Evolutionary conservation across 2,329 filamentous ascomycete genomes (phyloP), one percentile per base, ranked within the genome.

Genomic region (Plectosphaerella plurivora): DNA sequence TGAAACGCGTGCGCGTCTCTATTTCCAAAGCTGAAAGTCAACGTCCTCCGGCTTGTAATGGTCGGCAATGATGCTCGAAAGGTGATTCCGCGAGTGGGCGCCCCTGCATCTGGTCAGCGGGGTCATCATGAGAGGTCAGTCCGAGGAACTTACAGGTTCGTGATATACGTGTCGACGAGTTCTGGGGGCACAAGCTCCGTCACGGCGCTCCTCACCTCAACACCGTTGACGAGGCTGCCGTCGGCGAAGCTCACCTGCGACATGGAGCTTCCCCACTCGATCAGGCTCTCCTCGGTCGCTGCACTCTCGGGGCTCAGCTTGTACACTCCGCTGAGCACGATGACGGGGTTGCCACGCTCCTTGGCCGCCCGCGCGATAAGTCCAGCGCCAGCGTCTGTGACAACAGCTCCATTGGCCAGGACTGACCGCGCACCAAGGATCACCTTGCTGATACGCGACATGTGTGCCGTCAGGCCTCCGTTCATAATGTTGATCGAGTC

Each of bases 371-470:
- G 86, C 5, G 92, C 91, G 58, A 97, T 88, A 41, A 89, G 84
- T 18, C 84, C 84, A 10, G 89, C 88, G n/a, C 94, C 94, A 5
- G 88, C 85, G 41, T 91, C 87, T 16, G 91, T 88, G 25, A 97
- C 80, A 24, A 96, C 82, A 7, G 89, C 89, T 49, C 94, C 94
- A 62, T 96, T 94, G 48, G 90, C 89, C 45, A 95, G 84, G 25
- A 99, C 89, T 4, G 89, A 87, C 63, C 92, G 88, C 6, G 93
- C 93, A 12, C 89, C 87, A 7, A 99, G 77, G 47, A 99, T 89
- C 55, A 99, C 93, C 73, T 97, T 97, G 77, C 93, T 95, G 61
- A 97, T 90, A 55, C 88, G 85, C 9, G 92, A 89, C 89, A 99
- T 97, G 63, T 97, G 89, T 1, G 92, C 91, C 73, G 92, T 95